phyloP scores from a whole-genome alignment of 208 protist species.

The Trypanosoma grayi region DNA sequence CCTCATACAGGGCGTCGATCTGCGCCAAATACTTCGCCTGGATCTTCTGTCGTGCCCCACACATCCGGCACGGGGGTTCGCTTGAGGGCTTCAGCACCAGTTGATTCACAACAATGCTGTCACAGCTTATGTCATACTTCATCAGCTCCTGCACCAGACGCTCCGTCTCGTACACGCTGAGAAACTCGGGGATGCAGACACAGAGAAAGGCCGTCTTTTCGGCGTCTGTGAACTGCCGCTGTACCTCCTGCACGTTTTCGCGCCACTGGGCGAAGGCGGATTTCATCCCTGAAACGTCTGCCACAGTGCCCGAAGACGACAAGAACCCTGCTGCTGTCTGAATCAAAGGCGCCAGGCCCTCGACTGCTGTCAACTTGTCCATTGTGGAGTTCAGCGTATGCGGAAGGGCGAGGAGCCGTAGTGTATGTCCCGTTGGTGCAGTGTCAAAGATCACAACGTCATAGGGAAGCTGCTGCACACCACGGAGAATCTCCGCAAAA shows the following conservation, averaged over 20 bases:
- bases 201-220: constrained; percentile 96
- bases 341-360: constrained; percentile 48
- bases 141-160: constrained; percentile 97
- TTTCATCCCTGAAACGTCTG: constrained; percentile 17
- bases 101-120: constrained; percentile 97
- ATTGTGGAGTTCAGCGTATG: constrained; percentile 52
- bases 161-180: constrained; percentile 99
- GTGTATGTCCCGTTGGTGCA: constrained; percentile 98
- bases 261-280: constrained; percentile 34
- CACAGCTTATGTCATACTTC: constrained; percentile 95
- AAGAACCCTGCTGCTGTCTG: constrained; percentile 38
- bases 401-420: constrained; percentile 94
- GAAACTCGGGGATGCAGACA: constrained; percentile 99
- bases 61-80: constrained; percentile 80
- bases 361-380: constrained; percentile 40
- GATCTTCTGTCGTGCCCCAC: constrained; percentile 86
- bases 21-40: constrained; percentile 96
- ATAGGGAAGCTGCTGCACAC: constrained; percentile 86
- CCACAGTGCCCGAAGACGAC: constrained; percentile 7
- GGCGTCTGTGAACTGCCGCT: constrained; percentile 59
- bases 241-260: constrained; percentile 42
- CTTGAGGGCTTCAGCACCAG: constrained; percentile 66
- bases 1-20: constrained; percentile 95
- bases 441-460: constrained; percentile 98
- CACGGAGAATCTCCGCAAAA: constrained; percentile 95